Conservation (phyloP, 2,329 filamentous ascomycete genomes). For the Epichloe sylvatica region DNA sequence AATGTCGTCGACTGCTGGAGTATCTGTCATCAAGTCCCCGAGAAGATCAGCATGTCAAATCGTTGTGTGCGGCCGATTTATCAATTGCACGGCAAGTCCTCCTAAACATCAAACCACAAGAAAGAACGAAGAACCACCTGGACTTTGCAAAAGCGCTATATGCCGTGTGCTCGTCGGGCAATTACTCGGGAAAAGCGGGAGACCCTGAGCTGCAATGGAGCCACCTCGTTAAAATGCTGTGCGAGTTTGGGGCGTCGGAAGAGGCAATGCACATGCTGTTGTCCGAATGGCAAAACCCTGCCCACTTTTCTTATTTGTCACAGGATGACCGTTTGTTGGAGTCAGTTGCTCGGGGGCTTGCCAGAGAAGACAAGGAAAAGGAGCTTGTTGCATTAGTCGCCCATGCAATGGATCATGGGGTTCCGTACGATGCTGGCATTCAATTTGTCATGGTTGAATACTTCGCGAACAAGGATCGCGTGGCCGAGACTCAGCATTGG, state of each 20-base stretch:
- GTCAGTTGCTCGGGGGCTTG: conserved; percentile 40
- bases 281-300: conserved; percentile 16
- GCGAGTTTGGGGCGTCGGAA: conserved; percentile 37
- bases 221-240: conserved; percentile 27
- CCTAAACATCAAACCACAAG: conserved; percentile 25
- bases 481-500: conserved; percentile 52
- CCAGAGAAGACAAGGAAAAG: conserved; percentile 41
- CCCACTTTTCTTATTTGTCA: conserved; percentile 10
- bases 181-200: conserved; percentile 9
- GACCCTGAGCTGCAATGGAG: conserved; percentile 16
- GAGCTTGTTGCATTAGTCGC: conserved; percentile 43
- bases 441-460: conserved; percentile 46
- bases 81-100: conserved; percentile 32
- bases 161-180: conserved; percentile 12
- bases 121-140: conserved; percentile 31
- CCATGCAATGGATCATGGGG: conserved; percentile 33
- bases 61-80: conserved; percentile 27
- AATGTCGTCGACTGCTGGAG: conserved; percentile 41
- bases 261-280: conserved; percentile 36
- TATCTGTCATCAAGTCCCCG: conserved; percentile 31
- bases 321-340: conserved; percentile 13
- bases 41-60: conserved; percentile 15
- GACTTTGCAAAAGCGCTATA: conserved; percentile 33
- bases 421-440: conserved; percentile 30
- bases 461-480: conserved; percentile 43